A percentile compares a stretch with the other conserved stretches of the same genome.
phyloP scores from a whole-genome alignment of 495 filamentous ascomycete species.

The Apodospora peruviana region DNA sequence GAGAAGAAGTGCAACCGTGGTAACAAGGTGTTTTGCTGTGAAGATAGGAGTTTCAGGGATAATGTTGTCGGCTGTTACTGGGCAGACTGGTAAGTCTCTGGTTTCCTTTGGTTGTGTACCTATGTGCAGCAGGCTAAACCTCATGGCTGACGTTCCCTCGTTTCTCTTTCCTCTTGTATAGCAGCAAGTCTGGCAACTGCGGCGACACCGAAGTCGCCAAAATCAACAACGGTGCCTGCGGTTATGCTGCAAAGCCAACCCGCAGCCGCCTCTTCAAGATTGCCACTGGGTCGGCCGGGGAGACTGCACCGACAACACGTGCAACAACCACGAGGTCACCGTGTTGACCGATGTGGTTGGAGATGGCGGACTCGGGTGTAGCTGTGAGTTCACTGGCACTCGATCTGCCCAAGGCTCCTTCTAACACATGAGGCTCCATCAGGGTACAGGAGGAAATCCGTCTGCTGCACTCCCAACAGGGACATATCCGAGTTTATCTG shows the following conservation, averaged over 20 bases:
- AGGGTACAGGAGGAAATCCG: background rate
- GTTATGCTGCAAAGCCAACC: constrained; percentile 3
- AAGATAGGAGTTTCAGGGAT: background rate
- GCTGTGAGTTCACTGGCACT: too few species aligned
- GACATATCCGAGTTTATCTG: background rate
- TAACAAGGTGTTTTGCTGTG: background rate
- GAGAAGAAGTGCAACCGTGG: background rate
- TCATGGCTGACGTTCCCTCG: too few species aligned
- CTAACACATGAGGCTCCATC: too few species aligned
- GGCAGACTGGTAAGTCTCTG: too few species aligned
- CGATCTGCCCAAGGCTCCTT: too few species aligned
- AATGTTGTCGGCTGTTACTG: background rate
- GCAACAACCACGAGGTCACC: constrained; percentile 1
- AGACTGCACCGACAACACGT: constrained; percentile 10
- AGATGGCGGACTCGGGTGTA: too few species aligned
- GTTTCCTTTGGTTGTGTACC: too few species aligned
- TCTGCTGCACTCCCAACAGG: background rate
- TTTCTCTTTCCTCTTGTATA: too few species aligned
- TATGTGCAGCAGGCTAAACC: too few species aligned
- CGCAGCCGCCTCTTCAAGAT: background rate
- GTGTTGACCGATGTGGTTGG: background rate
- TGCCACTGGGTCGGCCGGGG: constrained; percentile 8
- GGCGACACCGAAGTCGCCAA: background rate
- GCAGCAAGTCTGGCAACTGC: background rate
- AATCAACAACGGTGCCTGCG: background rate